Evolutionary conservation across 1,139 yeast genomes (phyloP), one percentile per base, ranked within the genome.

Genomic region (Saccharomyces hybrid): DNA sequence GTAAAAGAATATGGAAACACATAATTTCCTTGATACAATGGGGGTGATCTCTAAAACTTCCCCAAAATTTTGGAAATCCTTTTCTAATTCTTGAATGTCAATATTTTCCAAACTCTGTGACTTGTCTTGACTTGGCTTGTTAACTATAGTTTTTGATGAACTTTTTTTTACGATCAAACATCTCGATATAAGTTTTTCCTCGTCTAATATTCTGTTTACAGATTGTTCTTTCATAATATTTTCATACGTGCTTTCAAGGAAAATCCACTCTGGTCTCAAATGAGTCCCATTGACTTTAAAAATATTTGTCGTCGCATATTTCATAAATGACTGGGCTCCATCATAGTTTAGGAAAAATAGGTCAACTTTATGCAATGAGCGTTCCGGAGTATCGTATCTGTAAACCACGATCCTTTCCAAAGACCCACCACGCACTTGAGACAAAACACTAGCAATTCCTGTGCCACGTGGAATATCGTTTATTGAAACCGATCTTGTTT

Each of bases 371-470:
- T 57, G 54, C 7, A 54, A 46, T 3, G 51, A 14, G 7, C 50
- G 47, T 5, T 46, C 50, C 9, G 28, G 29, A 11, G 55, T 55
- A 46, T 49, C 60, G 52, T 58, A 54, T 3, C 57, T 55, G 13
- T 59, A 56, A 46, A 68, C 54, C 2, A 68, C 71, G 1, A 85
- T 66, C 57, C 76, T 77, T 60, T 86, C 90, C 49, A 88, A 70
- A 0, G 93, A 89, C 0, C 96, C 96, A 0, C 96, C 95, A 62
- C 78, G 73, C 0, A 86, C 74, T 58, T 83, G 88, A 1, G 82
- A 69, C 16, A 87, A 61, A 11, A 86, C 68, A 34, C 81, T 73
- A 29, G 74, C 75, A 5, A 83, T 60, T 6, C 87, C 83, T 5
- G 76, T 73, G 29, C 66, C 62, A 0, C 60, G 59, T 0, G 80